Evolutionary conservation across 208 protist species (phyloP), one percentile per base, ranked within the genome.

Genomic region (Trypanosoma rangeli): DNA sequence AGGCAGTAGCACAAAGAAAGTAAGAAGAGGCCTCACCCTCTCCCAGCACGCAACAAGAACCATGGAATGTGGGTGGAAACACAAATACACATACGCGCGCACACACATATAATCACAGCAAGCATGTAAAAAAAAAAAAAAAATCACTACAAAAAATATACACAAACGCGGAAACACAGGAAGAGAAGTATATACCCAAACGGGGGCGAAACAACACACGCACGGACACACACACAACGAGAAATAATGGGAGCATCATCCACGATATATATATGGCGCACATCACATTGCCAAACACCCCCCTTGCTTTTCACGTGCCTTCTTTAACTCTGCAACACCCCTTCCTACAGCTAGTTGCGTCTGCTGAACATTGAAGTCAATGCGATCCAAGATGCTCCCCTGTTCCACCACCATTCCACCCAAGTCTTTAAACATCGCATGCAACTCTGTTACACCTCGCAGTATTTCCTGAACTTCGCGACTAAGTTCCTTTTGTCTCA

Each of bases 361-460:
- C 56, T 93, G 79, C 64, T 92, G 83, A 15, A 97, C 72, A 72
- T 94, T 97, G 74, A 86, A 95, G 69, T 98, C 95, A 65, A 98
- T 93, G 22, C 95, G 84, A 65, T 98, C 95, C 13, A 98, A 76
- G 64, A 97, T 81, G 0, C 92, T 90, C 0, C 95, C 93, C 48
- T 98, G 94, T 31, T 97, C 90, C 3, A 86, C 80, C 13, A 97
- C 84, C 61, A 97, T 63, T 39, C 53, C 60, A 54, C 84, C 66
- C 12, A 98, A 65, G 49, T 92, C 86, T 22, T 92, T 82, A 59
- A 97, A 97, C 82, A 97, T 91, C 26, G 63, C 33, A 58, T 94
- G 85, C 26, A 97, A 74, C 46, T 98, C 90, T 37, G 89, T 82
- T n/a, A 98, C 80, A 62, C 81, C 90, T 16, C 75, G 60, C 15